phyloP scores from a whole-genome alignment of 257 asterid genomes.

The Solanum sejunctum region DNA sequence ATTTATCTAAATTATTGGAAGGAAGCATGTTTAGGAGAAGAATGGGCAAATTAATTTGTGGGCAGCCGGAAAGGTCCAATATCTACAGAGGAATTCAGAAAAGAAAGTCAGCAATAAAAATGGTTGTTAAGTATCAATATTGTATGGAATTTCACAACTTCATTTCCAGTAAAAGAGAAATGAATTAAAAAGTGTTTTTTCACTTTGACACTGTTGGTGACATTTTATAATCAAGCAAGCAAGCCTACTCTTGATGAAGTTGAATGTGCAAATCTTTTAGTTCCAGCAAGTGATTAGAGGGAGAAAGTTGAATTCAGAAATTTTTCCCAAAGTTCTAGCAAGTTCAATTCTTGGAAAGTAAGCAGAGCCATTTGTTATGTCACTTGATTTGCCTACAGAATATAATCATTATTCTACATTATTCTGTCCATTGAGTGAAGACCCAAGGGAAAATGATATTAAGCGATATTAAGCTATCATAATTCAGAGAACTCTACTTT shows the following conservation, averaged over 20 bases:
- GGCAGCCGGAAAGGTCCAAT: constrained; percentile 74
- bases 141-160: not conserved
- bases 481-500: not conserved
- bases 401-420: not conserved
- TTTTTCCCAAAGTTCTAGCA: not conserved
- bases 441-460: too few species aligned
- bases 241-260: not conserved
- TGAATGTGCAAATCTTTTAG: not conserved
- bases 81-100: constrained; percentile 39
- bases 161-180: not conserved
- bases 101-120: not conserved
- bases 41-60: constrained; percentile 40
- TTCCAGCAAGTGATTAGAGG: not conserved
- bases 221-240: not conserved
- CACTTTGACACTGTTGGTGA: not conserved
- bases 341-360: not conserved
- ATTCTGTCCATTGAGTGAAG: too few species aligned
- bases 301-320: not conserved
- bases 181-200: not conserved
- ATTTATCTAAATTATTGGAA: constrained; percentile 14
- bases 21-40: constrained; percentile 53
- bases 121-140: not conserved
- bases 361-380: not conserved
- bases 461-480: not conserved
- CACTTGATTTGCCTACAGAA: not conserved